These are phyloP conservation scores for Cryptococcus amylolentus DNA, from an alignment of 1,284 basidiomycete genomes.

Conservation along the genomic window DNA sequence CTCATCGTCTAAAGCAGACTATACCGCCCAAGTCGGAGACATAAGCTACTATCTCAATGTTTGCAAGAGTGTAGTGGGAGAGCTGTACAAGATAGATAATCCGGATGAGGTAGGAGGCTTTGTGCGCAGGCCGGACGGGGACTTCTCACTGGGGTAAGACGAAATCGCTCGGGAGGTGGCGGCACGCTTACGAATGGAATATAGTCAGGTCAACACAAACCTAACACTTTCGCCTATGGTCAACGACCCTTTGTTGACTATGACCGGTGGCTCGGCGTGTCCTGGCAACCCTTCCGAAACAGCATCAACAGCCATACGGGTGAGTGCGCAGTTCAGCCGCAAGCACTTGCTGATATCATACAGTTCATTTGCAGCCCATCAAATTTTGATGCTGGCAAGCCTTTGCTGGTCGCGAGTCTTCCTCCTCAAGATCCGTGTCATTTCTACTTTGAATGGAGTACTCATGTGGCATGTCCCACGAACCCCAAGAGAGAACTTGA, in stretches of 20 bases:
- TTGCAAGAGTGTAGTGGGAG: slow-evolving; percentile 43
- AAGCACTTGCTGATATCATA: not conserved
- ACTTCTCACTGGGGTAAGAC: slow-evolving; percentile 45
- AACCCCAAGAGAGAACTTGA: slow-evolving; percentile 32
- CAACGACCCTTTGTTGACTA: slow-evolving; percentile 39
- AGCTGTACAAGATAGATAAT: slow-evolving; percentile 44
- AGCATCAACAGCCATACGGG: slow-evolving; percentile 42
- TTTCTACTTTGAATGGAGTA: slow-evolving; percentile 50
- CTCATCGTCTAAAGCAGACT: slow-evolving; percentile 33
- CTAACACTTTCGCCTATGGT: slow-evolving; percentile 34
- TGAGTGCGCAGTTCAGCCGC: slow-evolving; percentile 14
- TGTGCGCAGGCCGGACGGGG: slow-evolving; percentile 30
- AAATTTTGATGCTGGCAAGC: slow-evolving; percentile 41
- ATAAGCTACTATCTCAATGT: slow-evolving; percentile 45
- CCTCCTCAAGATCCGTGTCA: slow-evolving; percentile 43
- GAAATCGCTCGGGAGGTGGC: not conserved
- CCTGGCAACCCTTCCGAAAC: slow-evolving; percentile 27
- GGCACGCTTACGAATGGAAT: not conserved
- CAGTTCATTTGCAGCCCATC: slow-evolving; percentile 45
- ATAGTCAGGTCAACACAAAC: slow-evolving; percentile 30
- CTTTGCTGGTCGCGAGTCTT: slow-evolving; percentile 39
- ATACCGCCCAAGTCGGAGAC: slow-evolving; percentile 30
- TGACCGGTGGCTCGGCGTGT: slow-evolving; percentile 39
- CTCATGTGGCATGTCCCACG: slow-evolving; percentile 47
- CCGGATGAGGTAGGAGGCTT: slow-evolving; percentile 41